A percentile compares a stretch with the other conserved stretches of the same genome.
Evolutionary conservation across 2,329 filamentous ascomycete species (phyloP).

Genomic region (Trichoderma citrinoviride): DNA sequence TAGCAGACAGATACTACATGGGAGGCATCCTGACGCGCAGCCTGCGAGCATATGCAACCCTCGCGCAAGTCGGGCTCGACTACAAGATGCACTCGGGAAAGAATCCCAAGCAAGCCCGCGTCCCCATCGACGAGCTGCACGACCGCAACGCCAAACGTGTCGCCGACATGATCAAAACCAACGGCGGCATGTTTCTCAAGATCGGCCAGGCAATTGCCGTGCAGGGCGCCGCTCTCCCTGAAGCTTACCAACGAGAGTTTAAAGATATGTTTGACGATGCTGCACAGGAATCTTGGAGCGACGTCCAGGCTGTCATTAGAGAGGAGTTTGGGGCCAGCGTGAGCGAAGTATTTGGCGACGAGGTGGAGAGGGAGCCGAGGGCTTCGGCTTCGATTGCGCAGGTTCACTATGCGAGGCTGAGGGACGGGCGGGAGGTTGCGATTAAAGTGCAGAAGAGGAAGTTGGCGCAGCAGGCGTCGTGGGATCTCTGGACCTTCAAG

Average conservation of each 20-base stretch:
- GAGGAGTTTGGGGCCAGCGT: conserved; percentile 17
- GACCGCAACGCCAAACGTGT: conserved; percentile 10
- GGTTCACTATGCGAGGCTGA: conserved; percentile 14
- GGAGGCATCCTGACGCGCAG: conserved; percentile 14
- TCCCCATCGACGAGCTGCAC: conserved; percentile 9
- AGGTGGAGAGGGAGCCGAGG: conserved; percentile 7
- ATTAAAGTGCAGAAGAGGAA: conserved; percentile 14
- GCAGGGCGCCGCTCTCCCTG: conserved; percentile 10
- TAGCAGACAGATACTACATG: conserved; percentile 13
- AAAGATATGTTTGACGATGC: conserved; percentile 20
- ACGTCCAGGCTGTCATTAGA: conserved; percentile 11
- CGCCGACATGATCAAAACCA: conserved; percentile 13
- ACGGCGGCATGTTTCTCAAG: conserved; percentile 18
- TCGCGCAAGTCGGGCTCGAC: conserved; percentile 2
- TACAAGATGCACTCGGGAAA: conserved; percentile 20
- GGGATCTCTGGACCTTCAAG: conserved; percentile 20
- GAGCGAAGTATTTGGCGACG: conserved; percentile 4
- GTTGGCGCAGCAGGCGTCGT: conserved; percentile 8
- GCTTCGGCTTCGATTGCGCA: conserved; percentile 18
- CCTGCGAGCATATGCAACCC: conserved; percentile 1
- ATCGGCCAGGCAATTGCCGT: conserved; percentile 20
- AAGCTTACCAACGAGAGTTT: conserved; percentile 19
- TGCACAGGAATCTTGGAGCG: conserved; percentile 4
- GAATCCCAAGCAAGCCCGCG: conserved; percentile 4
- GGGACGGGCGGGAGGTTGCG: conserved; percentile 14